Evolutionary conservation across 1,139 yeast species (phyloP).

Genomic region (Blastobotrys buckinghamii): DNA sequence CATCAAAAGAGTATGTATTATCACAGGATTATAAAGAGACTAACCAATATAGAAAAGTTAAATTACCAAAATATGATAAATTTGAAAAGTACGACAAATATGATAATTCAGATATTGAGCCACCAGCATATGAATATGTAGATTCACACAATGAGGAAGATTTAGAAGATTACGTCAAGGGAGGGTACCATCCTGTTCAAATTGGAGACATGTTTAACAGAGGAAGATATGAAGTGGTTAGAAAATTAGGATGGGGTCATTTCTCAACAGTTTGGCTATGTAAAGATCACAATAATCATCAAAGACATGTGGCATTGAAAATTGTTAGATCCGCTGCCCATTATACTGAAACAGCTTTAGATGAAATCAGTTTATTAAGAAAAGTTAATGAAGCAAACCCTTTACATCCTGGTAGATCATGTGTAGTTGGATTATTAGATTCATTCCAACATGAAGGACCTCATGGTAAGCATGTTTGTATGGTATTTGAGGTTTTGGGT

Average conservation of each 20-base stretch:
- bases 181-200: slow-evolving; percentile 84
- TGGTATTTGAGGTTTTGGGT: slow-evolving; percentile 88
- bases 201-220: slow-evolving; percentile 63
- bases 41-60: not conserved
- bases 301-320: slow-evolving; percentile 73
- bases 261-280: slow-evolving; percentile 89
- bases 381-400: slow-evolving; percentile 45
- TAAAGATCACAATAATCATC: slow-evolving; percentile 39
- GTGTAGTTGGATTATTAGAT: slow-evolving; percentile 65
- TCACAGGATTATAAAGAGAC: too few species aligned
- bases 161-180: slow-evolving; percentile 63
- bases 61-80: slow-evolving; percentile 12
- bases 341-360: slow-evolving; percentile 80
- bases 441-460: slow-evolving; percentile 74
- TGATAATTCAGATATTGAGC: slow-evolving; percentile 2
- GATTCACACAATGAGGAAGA: slow-evolving; percentile 52
- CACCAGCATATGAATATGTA: slow-evolving; percentile 12
- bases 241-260: slow-evolving; percentile 91
- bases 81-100: slow-evolving; percentile 9
- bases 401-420: slow-evolving; percentile 64
- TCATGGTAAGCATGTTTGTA: slow-evolving; percentile 76
- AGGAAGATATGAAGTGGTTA: slow-evolving; percentile 56
- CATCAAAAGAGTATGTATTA: not conserved
- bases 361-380: slow-evolving; percentile 64
- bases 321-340: slow-evolving; percentile 65